phyloP scores from a whole-genome alignment of 306 rosid species.

The Prunus fruticosa region DNA sequence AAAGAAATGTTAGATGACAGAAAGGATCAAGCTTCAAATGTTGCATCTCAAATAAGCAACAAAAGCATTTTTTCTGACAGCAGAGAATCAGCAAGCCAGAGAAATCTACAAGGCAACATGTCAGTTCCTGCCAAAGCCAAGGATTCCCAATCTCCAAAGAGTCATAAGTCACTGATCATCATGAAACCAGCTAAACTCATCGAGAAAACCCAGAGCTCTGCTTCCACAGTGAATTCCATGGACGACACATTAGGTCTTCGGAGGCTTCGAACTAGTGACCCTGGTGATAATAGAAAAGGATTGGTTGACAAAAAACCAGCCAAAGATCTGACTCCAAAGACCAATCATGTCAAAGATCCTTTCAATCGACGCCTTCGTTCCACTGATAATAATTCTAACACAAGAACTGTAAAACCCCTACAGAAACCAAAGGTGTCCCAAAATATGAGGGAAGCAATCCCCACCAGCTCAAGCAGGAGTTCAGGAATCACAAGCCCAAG shows the following conservation, averaged over 20 bases:
- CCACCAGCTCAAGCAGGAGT: conserved; percentile 28
- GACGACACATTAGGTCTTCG: conserved; percentile 31
- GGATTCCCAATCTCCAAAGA: conserved; percentile 29
- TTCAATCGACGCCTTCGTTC: conserved; percentile 25
- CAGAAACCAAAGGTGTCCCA: conserved; percentile 36
- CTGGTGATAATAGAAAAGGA: conserved; percentile 42
- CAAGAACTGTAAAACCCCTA: conserved; percentile 37
- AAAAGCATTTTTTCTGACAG: conserved; percentile 29
- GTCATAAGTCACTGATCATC: conserved; percentile 45
- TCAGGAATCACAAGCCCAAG: conserved; percentile 54
- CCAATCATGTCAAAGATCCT: conserved; percentile 27
- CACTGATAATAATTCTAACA: conserved; percentile 35
- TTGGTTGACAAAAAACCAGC: conserved; percentile 31
- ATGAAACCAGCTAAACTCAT: conserved; percentile 54
- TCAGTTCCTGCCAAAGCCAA: conserved; percentile 23
- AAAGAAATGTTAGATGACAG: conserved; percentile 38
- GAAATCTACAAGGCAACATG: conserved; percentile 25
- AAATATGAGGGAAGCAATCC: conserved; percentile 29
- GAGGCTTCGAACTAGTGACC: conserved; percentile 23
- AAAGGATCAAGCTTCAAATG: conserved; percentile 53
- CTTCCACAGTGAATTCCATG: conserved; percentile 24
- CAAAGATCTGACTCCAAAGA: conserved; percentile 34
- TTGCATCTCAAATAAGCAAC: conserved; percentile 33
- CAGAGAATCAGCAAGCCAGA: conserved; percentile 43
- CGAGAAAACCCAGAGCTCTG: conserved; percentile 35